phyloP scores from a whole-genome alignment of 2,329 filamentous ascomycete genomes.

The Apiospora arundinis region DNA sequence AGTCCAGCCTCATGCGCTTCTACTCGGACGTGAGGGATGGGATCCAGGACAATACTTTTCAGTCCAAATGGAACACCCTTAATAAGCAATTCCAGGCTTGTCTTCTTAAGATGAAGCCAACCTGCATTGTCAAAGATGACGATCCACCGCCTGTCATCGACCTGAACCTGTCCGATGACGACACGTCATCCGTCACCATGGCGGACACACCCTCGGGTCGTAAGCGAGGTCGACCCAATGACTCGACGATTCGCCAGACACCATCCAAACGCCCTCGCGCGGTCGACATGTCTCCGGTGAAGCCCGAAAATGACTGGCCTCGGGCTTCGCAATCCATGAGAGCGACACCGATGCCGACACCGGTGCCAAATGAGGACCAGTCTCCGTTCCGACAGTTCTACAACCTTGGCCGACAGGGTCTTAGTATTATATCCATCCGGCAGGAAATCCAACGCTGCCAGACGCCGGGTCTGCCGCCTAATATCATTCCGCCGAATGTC shows the following conservation, averaged over 20 bases:
- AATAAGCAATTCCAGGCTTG: slow-evolving; percentile 42
- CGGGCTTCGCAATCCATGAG: not conserved
- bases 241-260: slow-evolving; percentile 38
- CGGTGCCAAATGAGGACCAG: not conserved
- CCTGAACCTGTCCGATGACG: slow-evolving; percentile 37
- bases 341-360: not conserved
- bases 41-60: slow-evolving; percentile 55
- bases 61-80: slow-evolving; percentile 39
- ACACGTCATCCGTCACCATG: slow-evolving; percentile 27
- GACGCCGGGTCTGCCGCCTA: slow-evolving; percentile 60
- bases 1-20: slow-evolving; percentile 64
- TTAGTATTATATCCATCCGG: slow-evolving; percentile 58
- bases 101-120: slow-evolving; percentile 43
- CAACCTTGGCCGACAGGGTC: slow-evolving; percentile 47
- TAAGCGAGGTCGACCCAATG: slow-evolving; percentile 36
- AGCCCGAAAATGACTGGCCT: slow-evolving; percentile 2
- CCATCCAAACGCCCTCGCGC: slow-evolving; percentile 36
- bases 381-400: slow-evolving; percentile 47
- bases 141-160: slow-evolving; percentile 36
- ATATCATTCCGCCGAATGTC: slow-evolving; percentile 64
- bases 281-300: slow-evolving; percentile 20
- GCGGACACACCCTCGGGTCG: slow-evolving; percentile 31
- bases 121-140: slow-evolving; percentile 38
- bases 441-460: slow-evolving; percentile 60
- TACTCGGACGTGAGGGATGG: slow-evolving; percentile 58